Evolutionary conservation across 2,329 filamentous ascomycete species (phyloP), one percentile per base, ranked within the genome.

Genomic region (Sporothrix variecibatus): DNA sequence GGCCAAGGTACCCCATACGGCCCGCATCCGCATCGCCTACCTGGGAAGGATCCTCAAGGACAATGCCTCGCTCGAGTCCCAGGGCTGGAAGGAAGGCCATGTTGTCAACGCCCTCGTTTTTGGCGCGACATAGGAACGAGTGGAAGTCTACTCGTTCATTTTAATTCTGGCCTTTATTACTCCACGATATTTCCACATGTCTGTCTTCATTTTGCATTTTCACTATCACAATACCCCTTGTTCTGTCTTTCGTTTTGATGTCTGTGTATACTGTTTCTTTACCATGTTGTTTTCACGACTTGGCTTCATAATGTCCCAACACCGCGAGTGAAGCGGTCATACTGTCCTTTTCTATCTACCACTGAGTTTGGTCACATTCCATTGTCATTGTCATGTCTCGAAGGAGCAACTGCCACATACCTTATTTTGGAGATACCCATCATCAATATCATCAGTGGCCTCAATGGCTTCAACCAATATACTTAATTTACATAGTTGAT

Each of bases 41-140:
- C 87, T 96, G 82, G 95, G 95, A 77, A 94, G 91, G 80, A 89
- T 95, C 70, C 87, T 97, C 64, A 90, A 91, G 77, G 93, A 95
- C 76, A 86, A 87, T 72, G 81, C 88, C 26, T 87, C 91, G 0
- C 84, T 97, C 23, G 82, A 85, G 62, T 87, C 87, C 2, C 92
- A 96, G 78, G 92, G 92, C 68, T 97, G 93, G 93, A 88, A 90
- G 78, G 86, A 88, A 75, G 92, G 90, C 49, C 88, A 96, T 79
- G 85, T 96, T 46, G 83, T 97, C 72, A 96, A 95, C 80, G 94
- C 92, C 28, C 85, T 96, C 74, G 89, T 96, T 72, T 91, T 89
- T 78, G 82, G 51, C 75, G 20, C 49, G 11, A 23, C 49, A 20
- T 68, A 65, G 49, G 20, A 23, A 7, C 20, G 3, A 26, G 34